Base-by-base conservation (phyloP, 306 rosid genomes). In the Arachis hypogaea region DNA sequence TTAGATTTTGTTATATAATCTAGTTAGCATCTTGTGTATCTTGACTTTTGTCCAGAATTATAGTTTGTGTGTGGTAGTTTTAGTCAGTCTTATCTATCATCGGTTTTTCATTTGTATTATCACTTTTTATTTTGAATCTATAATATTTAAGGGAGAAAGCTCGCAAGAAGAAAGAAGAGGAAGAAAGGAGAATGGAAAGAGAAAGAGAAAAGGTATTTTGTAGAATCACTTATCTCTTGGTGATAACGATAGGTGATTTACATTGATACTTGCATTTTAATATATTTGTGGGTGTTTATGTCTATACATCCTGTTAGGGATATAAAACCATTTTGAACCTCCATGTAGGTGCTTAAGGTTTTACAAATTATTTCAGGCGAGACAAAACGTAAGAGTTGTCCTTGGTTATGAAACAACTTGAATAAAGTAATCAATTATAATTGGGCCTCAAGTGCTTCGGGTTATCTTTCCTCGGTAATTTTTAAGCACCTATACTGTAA, bases 141-240 rank as follows among this genome's bases (percentile, higher is more conserved):
- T 78, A 30, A 63, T 57, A 67, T 85, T 85, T 6, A 74, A 92
- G 99, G 93, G 99, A 94, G 90, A 90, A 75, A 70, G 99, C 97
- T 76, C 96, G 96, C 68, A 92, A 94, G 93, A 94, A 90, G 93
- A 94, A 94, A 87, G 97, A 94, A 86, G 99, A 94, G 83, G 97
- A 92, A 69, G 99, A 92, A 70, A 94, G 83, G 88, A 89, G 76
- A 78, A 66, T 3, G 54, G 97, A 94, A 80, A 89, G 89, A 79
- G 99, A 94, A 84, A 92, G 44, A 76, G 99, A 94, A 85, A 94
- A 88, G 96, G 96, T 94, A 76, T 60, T 77, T 69, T 42, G 57
- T 58, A 11, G 52, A 77, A 71, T 68, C 70, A 56, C 44, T 59
- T 33, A 55, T 59, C 18, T 70, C 76, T 33, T 61, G 40, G 57